Evolutionary conservation across 306 rosid genomes (phyloP), one percentile per base, ranked within the genome.

Genomic region (Dalbergia oliveri): DNA sequence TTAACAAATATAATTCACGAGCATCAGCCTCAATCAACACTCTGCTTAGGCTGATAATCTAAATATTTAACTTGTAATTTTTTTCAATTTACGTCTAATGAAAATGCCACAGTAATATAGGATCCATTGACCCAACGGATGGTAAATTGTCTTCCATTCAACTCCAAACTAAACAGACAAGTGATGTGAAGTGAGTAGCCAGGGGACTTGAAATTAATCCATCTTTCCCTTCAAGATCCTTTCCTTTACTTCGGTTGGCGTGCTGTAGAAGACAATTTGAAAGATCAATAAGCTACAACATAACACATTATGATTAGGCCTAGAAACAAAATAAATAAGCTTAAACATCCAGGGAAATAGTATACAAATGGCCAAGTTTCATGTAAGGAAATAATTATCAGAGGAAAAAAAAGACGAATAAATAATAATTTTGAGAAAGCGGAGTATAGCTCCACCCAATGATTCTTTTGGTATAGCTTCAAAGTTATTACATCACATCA

Each of bases 191-290:
- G 21, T 44, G 23, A 69, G 31, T 53, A 56, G 43, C 59, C 60
- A 47, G 69, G 26, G 43, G 47, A 57, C 77, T 41, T 70, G 5
- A 75, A 60, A 47, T 86, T 86, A 96, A 80, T 96, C 99, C 99
- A 91, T 96, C 78, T 98, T 90, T 81, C 99, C 97, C 84, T 93
- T 96, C 89, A 96, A 87, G 88, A 93, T 89, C 84, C 92, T 90
- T 78, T 96, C 99, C 85, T 88, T 89, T 63, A 96, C 94, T 88
- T 96, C 98, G 7, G 92, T 91, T 56, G 97, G 97, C 2, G 97
- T 96, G 68, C 98, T 96, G 98, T 86, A 86, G 54, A 63, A 78
- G 43, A 34, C 69, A 31, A 61, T 69, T 16, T 41, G 61, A 37
- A 66, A 69, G 9, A 67, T 21, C 70, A 35, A n/a, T n/a, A n/a